Evolutionary conservation across 805 yeast species (phyloP).

Genomic region (Allodekkera sacchari): DNA sequence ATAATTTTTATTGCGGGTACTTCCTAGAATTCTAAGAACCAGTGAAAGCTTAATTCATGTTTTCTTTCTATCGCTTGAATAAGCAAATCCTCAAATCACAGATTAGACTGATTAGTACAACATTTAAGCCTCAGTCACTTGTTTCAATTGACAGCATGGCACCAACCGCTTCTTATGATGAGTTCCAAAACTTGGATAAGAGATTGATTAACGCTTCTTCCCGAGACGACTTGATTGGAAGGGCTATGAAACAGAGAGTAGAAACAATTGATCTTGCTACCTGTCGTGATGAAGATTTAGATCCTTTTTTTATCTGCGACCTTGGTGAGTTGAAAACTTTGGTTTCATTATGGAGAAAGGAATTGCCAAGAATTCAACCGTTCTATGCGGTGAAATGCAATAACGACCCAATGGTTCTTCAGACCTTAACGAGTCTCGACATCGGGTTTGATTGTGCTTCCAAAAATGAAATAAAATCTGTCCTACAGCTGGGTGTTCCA

Average conservation of each 20-base stretch:
- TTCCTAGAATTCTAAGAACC: too few species aligned
- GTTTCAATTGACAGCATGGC: too few species aligned
- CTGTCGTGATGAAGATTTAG: slow-evolving; percentile 39
- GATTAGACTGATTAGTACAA: too few species aligned
- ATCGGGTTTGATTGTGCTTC: slow-evolving; percentile 92
- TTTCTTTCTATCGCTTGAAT: too few species aligned
- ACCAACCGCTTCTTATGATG: too few species aligned
- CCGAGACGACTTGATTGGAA: too few species aligned
- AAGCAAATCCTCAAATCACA: too few species aligned
- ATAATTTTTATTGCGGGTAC: too few species aligned
- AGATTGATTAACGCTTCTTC: too few species aligned
- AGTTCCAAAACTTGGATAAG: neutral
- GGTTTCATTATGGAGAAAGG: slow-evolving; percentile 50
- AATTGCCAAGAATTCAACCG: slow-evolving; percentile 74
- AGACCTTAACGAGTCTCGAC: slow-evolving; percentile 51
- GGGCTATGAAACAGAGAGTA: neutral
- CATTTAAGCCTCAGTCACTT: too few species aligned
- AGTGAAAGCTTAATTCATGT: too few species aligned
- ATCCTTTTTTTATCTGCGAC: slow-evolving; percentile 85
- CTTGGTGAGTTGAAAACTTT: slow-evolving; percentile 62
- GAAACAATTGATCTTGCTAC: neutral
- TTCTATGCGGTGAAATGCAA: slow-evolving; percentile 94
- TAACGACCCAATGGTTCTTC: slow-evolving; percentile 55
- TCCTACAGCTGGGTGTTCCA: slow-evolving; percentile 53
- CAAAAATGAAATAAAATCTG: slow-evolving; percentile 65